phyloP scores from a whole-genome alignment of 1,284 basidiomycete species.

The Trametes versicolor region DNA sequence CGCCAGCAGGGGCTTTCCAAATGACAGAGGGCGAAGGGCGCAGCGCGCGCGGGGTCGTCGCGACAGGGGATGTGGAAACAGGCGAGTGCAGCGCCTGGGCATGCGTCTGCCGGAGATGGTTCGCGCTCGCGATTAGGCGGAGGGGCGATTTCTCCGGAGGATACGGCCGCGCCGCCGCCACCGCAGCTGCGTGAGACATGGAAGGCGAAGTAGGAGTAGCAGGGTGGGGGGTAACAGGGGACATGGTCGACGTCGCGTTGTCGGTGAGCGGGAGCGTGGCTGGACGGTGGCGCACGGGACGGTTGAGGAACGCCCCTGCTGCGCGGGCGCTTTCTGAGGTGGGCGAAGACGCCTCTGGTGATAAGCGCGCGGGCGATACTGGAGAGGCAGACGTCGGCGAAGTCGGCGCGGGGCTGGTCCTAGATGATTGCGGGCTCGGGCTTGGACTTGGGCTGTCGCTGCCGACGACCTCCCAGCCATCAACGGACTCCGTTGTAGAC shows the following conservation, averaged over 20 bases:
- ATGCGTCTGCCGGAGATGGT: conserved; percentile 17
- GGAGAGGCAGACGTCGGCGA: neutral
- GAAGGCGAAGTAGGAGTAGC: conserved; percentile 14
- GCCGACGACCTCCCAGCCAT: conserved; percentile 33
- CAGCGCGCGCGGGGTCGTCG: conserved; percentile 13
- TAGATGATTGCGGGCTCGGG: conserved; percentile 8
- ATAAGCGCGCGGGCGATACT: conserved; percentile 21
- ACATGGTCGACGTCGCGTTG: neutral
- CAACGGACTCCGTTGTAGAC: conserved; percentile 26
- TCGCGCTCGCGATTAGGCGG: conserved; percentile 18
- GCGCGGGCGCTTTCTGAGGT: conserved; percentile 23
- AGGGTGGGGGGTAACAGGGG: neutral
- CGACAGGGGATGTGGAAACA: conserved; percentile 2
- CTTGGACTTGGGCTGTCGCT: conserved; percentile 9
- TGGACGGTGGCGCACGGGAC: conserved; percentile 35
- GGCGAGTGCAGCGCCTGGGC: conserved; percentile 17
- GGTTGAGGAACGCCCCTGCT: conserved; percentile 38
- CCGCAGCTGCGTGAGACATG: neutral
- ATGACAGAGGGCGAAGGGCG: conserved; percentile 28
- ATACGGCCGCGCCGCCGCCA: conserved; percentile 23
- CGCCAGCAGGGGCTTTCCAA: conserved; percentile 25
- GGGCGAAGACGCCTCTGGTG: conserved; percentile 19
- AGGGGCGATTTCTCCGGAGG: conserved; percentile 33
- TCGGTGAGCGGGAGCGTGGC: conserved; percentile 9
- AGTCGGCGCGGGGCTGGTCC: conserved; percentile 11